Evolutionary conservation across 2,329 filamentous ascomycete species (phyloP).

Genomic region (Zymoseptoria tritici): DNA sequence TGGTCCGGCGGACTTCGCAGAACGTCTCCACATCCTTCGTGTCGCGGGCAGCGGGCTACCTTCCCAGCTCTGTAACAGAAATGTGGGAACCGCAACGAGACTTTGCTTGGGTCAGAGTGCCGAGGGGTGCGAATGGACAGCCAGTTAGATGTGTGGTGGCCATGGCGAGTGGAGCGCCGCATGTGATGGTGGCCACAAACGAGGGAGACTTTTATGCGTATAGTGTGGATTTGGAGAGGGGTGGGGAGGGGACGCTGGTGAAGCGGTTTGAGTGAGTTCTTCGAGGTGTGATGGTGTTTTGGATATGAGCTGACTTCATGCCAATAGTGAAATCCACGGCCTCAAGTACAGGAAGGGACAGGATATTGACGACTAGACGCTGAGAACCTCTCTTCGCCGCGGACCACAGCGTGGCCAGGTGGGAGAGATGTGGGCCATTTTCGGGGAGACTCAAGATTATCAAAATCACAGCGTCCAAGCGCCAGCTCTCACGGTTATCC

Average conservation of each 20-base stretch:
- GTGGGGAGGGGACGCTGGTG: constrained; percentile 82
- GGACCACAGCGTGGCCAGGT: background rate
- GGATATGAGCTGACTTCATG: constrained; percentile 5
- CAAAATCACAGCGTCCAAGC: too few species aligned
- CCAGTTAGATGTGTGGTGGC: constrained; percentile 87
- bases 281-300: background rate
- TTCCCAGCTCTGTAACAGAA: constrained; percentile 88
- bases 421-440: too few species aligned
- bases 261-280: constrained; percentile 86
- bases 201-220: constrained; percentile 94
- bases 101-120: constrained; percentile 94
- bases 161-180: constrained; percentile 88
- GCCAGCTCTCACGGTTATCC: too few species aligned
- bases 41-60: constrained; percentile 80
- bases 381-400: background rate
- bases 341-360: constrained; percentile 24
- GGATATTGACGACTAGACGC: constrained; percentile 21
- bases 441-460: too few species aligned
- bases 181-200: constrained; percentile 96
- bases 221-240: constrained; percentile 88
- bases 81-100: constrained; percentile 96
- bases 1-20: constrained; percentile 90
- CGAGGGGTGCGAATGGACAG: constrained; percentile 47
- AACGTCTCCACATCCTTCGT: constrained; percentile 85
- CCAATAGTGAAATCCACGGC: constrained; percentile 26